These are phyloP conservation scores for Calonectria hawksworthii DNA, from an alignment of 2,329 filamentous ascomycete species.

Conservation along the genomic window DNA sequence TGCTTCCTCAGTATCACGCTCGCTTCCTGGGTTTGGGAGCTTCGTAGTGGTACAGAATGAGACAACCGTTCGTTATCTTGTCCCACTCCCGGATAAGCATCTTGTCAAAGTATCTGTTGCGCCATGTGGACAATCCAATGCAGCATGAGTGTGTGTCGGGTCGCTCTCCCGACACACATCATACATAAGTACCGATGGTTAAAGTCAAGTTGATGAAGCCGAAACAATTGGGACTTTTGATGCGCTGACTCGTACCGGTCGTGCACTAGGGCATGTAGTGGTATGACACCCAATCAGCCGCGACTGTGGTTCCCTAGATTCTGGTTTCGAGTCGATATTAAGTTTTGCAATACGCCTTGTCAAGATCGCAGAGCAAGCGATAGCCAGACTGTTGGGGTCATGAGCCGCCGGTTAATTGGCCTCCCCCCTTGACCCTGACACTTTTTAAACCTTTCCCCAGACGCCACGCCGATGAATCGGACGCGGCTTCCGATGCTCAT, in stretches of 20 bases:
- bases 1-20: background rate
- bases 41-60: background rate
- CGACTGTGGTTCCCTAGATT: background rate
- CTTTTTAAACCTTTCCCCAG: slow-evolving; percentile 16
- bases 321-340: background rate
- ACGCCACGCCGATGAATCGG: slow-evolving; percentile 15
- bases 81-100: background rate
- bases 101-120: background rate
- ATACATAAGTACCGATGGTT: background rate
- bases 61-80: background rate
- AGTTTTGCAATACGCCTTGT: background rate
- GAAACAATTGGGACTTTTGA: background rate
- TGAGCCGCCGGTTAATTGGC: background rate
- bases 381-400: background rate
- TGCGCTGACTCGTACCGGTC: background rate
- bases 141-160: background rate
- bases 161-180: background rate
- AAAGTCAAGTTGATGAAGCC: background rate
- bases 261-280: background rate
- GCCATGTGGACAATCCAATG: background rate
- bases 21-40: background rate
- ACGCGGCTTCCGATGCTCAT: slow-evolving; percentile 9
- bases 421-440: background rate
- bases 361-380: background rate
- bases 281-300: background rate